Conservation (phyloP, 371 early-diverging fungal species). For the Mortierella sp. region DNA sequence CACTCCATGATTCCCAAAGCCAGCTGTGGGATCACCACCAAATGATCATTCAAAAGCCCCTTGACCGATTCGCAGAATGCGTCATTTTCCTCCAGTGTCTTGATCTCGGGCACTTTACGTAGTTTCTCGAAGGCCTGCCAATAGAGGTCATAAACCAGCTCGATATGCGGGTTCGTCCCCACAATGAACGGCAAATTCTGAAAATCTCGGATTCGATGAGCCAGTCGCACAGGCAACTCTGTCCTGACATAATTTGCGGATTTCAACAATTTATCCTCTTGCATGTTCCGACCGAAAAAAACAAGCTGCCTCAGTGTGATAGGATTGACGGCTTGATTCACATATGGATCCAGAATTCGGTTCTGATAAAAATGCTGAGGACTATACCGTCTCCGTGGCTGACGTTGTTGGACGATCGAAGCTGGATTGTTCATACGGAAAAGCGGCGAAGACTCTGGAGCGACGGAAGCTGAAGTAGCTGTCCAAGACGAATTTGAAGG, state of each 20-base stretch:
- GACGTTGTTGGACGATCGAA: conserved; percentile 32
- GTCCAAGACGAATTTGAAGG: conserved; percentile 4
- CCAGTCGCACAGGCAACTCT: conserved; percentile 92
- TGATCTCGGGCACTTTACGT: conserved; percentile 74
- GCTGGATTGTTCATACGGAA: conserved; percentile 49
- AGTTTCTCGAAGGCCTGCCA: conserved; percentile 90
- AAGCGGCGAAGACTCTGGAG: conserved; percentile 35
- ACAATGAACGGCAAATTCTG: conserved; percentile 93
- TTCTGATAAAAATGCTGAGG: conserved; percentile 94
- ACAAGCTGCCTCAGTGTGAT: conserved; percentile 94
- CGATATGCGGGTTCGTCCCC: conserved; percentile 93
- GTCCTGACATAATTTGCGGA: conserved; percentile 91
- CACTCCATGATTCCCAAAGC: conserved; percentile 90
- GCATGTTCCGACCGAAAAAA: conserved; percentile 93
- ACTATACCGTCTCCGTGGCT: conserved; percentile 38
- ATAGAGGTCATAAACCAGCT: conserved; percentile 88
- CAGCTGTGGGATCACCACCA: conserved; percentile 87
- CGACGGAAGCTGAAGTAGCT: conserved; percentile 5
- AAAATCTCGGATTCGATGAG: conserved; percentile 92
- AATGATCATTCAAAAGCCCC: conserved; percentile 78
- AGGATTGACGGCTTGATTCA: conserved; percentile 79
- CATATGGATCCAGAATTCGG: conserved; percentile 88
- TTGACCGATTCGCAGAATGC: conserved; percentile 81
- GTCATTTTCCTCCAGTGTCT: conserved; percentile 79
- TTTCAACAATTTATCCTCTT: conserved; percentile 82